Conservation (phyloP, 2,329 filamentous ascomycete species). For the Alternaria alternata region DNA sequence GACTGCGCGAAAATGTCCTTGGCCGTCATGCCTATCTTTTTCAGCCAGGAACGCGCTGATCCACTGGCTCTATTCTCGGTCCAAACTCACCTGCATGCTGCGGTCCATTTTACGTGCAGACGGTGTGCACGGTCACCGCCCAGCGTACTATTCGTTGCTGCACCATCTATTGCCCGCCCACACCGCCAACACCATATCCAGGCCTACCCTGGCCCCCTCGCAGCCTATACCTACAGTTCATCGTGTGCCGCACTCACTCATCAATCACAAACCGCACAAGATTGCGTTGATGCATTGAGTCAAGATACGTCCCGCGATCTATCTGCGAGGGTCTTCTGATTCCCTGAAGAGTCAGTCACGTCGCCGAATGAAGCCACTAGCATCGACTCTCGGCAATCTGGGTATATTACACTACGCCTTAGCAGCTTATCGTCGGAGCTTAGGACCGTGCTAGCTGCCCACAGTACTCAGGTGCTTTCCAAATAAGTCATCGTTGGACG, state of each 20-base stretch:
- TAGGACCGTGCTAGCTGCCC: constrained; percentile 24
- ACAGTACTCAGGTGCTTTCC: not conserved
- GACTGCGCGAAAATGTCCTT: not conserved
- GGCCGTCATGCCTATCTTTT: constrained; percentile 1
- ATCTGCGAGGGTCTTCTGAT: constrained; percentile 2
- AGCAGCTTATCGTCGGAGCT: constrained; percentile 14
- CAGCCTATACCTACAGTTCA: constrained; percentile 5
- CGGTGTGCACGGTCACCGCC: constrained; percentile 3
- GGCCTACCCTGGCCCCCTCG: not conserved
- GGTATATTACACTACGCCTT: constrained; percentile 18
- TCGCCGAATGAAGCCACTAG: constrained; percentile 12
- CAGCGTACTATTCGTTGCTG: not conserved
- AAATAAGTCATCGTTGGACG: not conserved
- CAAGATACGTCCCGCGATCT: constrained; percentile 1
- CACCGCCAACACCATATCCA: constrained; percentile 13
- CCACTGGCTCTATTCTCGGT: constrained; percentile 16
- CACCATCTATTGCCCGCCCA: constrained; percentile 10
- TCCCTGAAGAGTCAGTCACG: constrained; percentile 7
- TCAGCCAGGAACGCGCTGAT: constrained; percentile 13
- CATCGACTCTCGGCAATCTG: constrained; percentile 24
- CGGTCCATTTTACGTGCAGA: constrained; percentile 2
- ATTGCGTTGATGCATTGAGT: constrained; percentile 10
- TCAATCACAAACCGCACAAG: constrained; percentile 10
- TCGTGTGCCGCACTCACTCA: constrained; percentile 1
- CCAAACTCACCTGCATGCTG: not conserved